Percentiles rank a stretch among this genome's conserved stretches.
These are phyloP conservation scores for Jatropha podagrica DNA, from an alignment of 441 rosid species.

Conservation along the genomic window DNA sequence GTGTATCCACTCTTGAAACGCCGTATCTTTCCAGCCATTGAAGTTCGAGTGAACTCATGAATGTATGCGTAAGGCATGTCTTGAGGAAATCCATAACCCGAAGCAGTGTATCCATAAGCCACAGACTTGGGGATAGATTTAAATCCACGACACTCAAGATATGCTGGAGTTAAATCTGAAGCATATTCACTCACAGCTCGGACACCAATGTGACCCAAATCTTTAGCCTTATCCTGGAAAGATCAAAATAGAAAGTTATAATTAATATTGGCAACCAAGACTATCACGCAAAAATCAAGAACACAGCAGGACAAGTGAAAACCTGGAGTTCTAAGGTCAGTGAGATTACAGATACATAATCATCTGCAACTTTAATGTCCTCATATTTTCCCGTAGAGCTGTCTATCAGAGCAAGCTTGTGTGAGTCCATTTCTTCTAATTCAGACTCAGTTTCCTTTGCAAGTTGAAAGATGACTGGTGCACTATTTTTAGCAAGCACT, in stretches of 20 bases:
- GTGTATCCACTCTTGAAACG: constrained; percentile 65
- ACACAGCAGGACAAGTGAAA: neutral
- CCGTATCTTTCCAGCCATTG: constrained; percentile 75
- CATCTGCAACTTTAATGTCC: constrained; percentile 61
- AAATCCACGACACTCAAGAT: constrained; percentile 48
- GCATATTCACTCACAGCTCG: constrained; percentile 65
- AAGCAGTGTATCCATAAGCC: constrained; percentile 76
- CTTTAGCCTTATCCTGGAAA: constrained; percentile 57
- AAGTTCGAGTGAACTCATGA: constrained; percentile 71
- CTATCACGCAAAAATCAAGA: too few species aligned
- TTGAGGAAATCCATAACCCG: constrained; percentile 69
- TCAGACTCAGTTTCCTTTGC: constrained; percentile 57
- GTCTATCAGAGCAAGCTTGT: constrained; percentile 61
- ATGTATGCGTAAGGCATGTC: constrained; percentile 77
- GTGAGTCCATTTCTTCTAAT: constrained; percentile 66
- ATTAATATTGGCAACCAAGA: neutral
- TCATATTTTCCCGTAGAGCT: constrained; percentile 48
- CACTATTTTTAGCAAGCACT: constrained; percentile 73
- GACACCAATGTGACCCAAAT: constrained; percentile 52
- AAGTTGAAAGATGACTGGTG: constrained; percentile 61
- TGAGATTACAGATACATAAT: constrained; percentile 58
- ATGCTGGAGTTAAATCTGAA: constrained; percentile 53
- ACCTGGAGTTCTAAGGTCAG: constrained; percentile 71
- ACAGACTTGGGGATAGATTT: constrained; percentile 57
- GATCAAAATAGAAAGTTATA: constrained; percentile 7